These are phyloP conservation scores for Taiozyma onychis DNA, from an alignment of 1,139 yeast genomes.

Conservation along the genomic window DNA sequence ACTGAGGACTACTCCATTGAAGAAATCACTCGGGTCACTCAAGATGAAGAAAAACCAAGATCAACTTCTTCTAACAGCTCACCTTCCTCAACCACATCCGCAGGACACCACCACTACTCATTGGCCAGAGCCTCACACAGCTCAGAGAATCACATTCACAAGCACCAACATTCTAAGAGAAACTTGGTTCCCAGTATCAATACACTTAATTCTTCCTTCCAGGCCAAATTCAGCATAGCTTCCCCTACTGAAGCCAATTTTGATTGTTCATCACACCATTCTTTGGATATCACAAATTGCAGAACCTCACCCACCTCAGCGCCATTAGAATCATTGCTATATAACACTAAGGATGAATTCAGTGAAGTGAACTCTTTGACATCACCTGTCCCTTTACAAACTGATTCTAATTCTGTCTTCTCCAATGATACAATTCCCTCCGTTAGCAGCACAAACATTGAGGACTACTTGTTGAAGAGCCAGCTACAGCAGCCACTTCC, in stretches of 20 bases:
- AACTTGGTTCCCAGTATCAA: conserved; percentile 9
- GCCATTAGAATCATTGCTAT: neutral
- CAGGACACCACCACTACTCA: conserved; percentile 6
- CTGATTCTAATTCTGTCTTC: neutral
- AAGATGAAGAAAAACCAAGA: neutral
- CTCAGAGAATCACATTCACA: conserved; percentile 17
- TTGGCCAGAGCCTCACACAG: conserved; percentile 12
- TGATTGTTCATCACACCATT: conserved; percentile 1
- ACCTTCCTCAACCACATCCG: neutral
- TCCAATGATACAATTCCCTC: neutral
- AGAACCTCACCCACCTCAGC: neutral
- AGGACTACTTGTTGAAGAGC: neutral
- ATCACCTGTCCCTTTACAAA: neutral
- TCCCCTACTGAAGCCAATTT: conserved; percentile 7
- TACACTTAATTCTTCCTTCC: conserved; percentile 12
- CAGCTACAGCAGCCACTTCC: neutral
- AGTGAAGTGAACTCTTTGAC: neutral
- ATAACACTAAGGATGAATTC: neutral
- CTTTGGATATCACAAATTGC: conserved; percentile 5
- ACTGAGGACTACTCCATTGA: conserved; percentile 16
- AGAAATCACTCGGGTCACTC: conserved; percentile 19
- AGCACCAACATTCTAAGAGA: conserved; percentile 2
- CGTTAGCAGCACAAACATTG: neutral
- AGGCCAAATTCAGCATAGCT: conserved; percentile 9
- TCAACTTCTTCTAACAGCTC: conserved; percentile 1